Conservation (phyloP, 148 eudicot genomes). For the Bassia scoparia region DNA sequence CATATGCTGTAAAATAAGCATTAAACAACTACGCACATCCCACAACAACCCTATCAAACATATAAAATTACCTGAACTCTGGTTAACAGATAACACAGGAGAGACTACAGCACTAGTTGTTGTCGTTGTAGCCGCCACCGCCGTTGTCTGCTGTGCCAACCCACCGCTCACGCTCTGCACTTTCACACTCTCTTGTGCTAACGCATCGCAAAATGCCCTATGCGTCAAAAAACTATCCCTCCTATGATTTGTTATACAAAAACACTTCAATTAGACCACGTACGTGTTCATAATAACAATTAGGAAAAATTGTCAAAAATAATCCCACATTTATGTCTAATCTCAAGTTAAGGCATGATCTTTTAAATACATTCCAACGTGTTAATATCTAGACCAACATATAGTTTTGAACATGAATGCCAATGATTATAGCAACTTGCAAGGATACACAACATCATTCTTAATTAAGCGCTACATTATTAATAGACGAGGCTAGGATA, state of each 20-base stretch:
- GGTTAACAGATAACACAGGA: conserved; percentile 55
- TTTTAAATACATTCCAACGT: too few relatives aligned
- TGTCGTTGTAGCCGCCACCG: conserved; percentile 49
- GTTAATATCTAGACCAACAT: too few relatives aligned
- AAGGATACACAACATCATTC: too few relatives aligned
- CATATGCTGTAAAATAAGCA: not conserved
- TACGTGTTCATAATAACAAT: not conserved
- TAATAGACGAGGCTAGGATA: too few relatives aligned
- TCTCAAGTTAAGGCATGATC: too few relatives aligned
- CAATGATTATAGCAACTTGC: not conserved
- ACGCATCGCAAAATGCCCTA: conserved; percentile 75
- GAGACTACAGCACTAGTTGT: conserved; percentile 56
- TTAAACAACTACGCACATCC: not conserved
- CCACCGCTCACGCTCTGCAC: conserved; percentile 15
- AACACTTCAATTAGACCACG: not conserved
- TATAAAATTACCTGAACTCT: conserved; percentile 52
- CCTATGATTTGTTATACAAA: conserved; percentile 22
- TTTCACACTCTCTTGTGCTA: conserved; percentile 58
- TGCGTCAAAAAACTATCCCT: conserved; percentile 81
- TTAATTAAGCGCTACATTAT: too few relatives aligned
- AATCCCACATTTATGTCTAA: too few relatives aligned
- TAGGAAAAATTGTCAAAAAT: too few relatives aligned
- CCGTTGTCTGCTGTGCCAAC: conserved; percentile 34
- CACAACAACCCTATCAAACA: not conserved
- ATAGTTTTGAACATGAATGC: too few relatives aligned